These are phyloP conservation scores for Sutorius australiensis DNA, from an alignment of 768 basidiomycete species.

Conservation along the genomic window DNA sequence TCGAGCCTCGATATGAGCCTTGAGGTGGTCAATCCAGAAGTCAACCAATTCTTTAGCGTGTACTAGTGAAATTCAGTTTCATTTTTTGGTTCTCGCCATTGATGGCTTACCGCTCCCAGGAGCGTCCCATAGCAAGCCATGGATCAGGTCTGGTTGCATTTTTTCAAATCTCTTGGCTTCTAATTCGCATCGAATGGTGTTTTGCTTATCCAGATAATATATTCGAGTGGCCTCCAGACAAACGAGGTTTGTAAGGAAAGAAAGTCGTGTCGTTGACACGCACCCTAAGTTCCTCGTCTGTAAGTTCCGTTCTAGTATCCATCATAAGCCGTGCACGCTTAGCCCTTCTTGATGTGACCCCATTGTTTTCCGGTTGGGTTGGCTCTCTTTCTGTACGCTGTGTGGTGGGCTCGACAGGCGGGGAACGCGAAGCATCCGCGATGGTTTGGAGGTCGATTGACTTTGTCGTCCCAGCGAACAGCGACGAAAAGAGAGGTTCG, in stretches of 20 bases:
- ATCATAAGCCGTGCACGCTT: constrained; percentile 55
- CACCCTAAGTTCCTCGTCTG: constrained; percentile 79
- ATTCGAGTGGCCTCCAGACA: constrained; percentile 51
- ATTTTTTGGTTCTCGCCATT: not conserved
- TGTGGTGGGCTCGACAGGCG: not conserved
- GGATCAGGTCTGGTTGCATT: constrained; percentile 48
- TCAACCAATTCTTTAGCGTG: constrained; percentile 60
- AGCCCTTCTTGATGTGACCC: constrained; percentile 34
- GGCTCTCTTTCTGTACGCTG: not conserved
- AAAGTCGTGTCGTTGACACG: constrained; percentile 1
- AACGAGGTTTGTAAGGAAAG: not conserved
- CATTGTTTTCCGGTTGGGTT: not conserved
- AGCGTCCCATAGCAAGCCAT: constrained; percentile 63
- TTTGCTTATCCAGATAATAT: constrained; percentile 65
- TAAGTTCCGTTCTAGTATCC: constrained; percentile 74
- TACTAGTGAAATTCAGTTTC: constrained; percentile 39
- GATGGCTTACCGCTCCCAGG: constrained; percentile 56
- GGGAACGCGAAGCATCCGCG: not conserved
- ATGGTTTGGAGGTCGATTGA: constrained; percentile 3
- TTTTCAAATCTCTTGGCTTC: constrained; percentile 54
- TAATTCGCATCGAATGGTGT: constrained; percentile 46
- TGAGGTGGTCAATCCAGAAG: constrained; percentile 75
- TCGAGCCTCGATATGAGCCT: constrained; percentile 63
- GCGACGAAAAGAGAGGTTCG: constrained; percentile 1
- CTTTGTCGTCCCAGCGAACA: constrained; percentile 1